phyloP scores from a whole-genome alignment of 1,284 basidiomycete species.

The Rhodotorula sp. region DNA sequence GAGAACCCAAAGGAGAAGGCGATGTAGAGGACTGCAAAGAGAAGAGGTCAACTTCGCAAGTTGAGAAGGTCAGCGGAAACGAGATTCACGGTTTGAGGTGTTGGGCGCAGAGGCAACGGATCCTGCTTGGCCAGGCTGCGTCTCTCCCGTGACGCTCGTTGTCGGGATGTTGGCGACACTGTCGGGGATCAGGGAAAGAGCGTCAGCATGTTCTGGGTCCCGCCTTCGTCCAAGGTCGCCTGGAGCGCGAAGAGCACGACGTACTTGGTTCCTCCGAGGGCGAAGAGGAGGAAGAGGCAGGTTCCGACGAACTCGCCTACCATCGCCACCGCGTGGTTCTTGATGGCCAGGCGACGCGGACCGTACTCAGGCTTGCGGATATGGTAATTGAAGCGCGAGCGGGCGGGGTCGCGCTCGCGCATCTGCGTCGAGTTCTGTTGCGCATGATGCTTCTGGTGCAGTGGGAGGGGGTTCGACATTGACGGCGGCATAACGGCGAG shows the following conservation, averaged over 20 bases:
- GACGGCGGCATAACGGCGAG: no score
- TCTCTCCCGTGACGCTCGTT: constrained; percentile 8
- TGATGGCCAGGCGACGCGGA: constrained; percentile 4
- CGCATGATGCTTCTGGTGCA: neutral
- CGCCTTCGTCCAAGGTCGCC: no score
- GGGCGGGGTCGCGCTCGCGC: neutral
- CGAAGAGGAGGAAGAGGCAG: constrained; percentile 27
- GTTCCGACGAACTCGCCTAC: constrained; percentile 42
- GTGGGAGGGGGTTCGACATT: neutral
- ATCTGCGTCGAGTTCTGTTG: no score
- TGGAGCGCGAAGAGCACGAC: neutral
- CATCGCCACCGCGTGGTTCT: constrained; percentile 29
- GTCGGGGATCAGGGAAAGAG: no score
- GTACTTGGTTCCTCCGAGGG: constrained; percentile 9
- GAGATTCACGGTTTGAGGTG: neutral
- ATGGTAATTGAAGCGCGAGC: constrained; percentile 13
- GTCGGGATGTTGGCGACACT: constrained; percentile 12
- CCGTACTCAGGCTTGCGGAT: constrained; percentile 4
- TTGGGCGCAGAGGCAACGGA: constrained; percentile 1
- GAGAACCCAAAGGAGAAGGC: constrained; percentile 57
- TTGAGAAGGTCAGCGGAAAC: constrained; percentile 61
- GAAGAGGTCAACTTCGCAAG: constrained; percentile 54
- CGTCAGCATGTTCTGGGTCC: no score
- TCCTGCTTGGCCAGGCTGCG: neutral
- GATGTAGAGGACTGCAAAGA: constrained; percentile 18